Base-by-base conservation (phyloP, 495 filamentous ascomycete species). In the Penicillium parvum region DNA sequence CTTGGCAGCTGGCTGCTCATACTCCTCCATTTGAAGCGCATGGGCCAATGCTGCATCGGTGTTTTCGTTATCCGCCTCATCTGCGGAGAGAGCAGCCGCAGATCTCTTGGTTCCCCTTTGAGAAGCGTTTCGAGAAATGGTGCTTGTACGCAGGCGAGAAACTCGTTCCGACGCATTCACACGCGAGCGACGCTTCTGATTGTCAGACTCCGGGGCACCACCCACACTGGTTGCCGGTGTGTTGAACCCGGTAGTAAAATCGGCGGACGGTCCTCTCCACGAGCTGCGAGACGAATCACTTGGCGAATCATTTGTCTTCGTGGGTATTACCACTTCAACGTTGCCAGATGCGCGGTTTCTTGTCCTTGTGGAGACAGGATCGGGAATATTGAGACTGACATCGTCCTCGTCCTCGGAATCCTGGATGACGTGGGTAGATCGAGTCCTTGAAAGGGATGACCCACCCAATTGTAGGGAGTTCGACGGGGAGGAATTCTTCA, bases 181-280 rank as follows among this genome's bases (percentile, higher is more conserved):
- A 23, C 61, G 53, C 5, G 55, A 53, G 22, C 54, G 59, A 5
- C 55, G 18, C 12, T 55, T 30, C 33, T 61, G 64, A 9, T 29
- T 43, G 18, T 67, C 53, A 3, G 65, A 60, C 41, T 66, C 71
- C 6, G 49, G 64, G 30, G 85, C 80, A 7, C 85, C 85, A 4
- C 71, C 66, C 45, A 78, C 73, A 57, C 86, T 92, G 9, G 88
- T 95, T 15, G 79, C 82, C 7, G 88, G 87, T 4, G 89, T 95
- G 29, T 80, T 81, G 52, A 77, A 82, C 19, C 78, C 82, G 37
- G 73, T 80, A 5, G 72, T 78, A 1, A 74, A 75, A 27, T 74
- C 68, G 32, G 52, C 28, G 19, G 62, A 70, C 33, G 7, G 43
- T 45, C 40, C 57, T 3, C 58, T 67, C 14, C 57, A 16, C 3